phyloP scores from a whole-genome alignment of 1,284 basidiomycete genomes.

The Ceratobasidium sp. region DNA sequence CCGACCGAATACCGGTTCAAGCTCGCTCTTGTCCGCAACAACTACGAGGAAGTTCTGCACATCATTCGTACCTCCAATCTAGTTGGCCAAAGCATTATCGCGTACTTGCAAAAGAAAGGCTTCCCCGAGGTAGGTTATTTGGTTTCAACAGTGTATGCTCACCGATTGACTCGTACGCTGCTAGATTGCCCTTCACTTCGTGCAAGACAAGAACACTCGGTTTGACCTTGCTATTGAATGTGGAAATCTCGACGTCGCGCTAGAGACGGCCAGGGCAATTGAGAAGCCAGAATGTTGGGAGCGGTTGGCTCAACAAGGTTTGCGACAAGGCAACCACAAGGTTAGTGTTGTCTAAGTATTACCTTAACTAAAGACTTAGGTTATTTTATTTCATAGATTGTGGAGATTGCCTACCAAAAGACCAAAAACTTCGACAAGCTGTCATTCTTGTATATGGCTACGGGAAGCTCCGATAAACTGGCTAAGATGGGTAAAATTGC shows the following conservation, averaged over 20 bases:
- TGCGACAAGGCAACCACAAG: slow-evolving; percentile 98
- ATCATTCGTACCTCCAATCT: slow-evolving; percentile 97
- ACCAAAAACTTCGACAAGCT: slow-evolving; percentile 98
- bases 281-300: slow-evolving; percentile 95
- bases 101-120: slow-evolving; percentile 98
- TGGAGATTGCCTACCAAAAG: slow-evolving; percentile 98
- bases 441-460: slow-evolving; percentile 96
- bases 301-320: slow-evolving; percentile 91
- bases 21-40: slow-evolving; percentile 92
- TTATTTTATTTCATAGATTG: slow-evolving; percentile 71
- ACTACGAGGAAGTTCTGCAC: slow-evolving; percentile 97
- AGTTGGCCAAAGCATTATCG: slow-evolving; percentile 98
- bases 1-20: slow-evolving; percentile 99
- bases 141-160: slow-evolving; percentile 12
- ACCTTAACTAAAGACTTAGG: slow-evolving; percentile 4
- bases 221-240: slow-evolving; percentile 99
- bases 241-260: slow-evolving; percentile 95
- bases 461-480: slow-evolving; percentile 93
- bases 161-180: slow-evolving; percentile 26
- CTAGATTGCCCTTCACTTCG: slow-evolving; percentile 97
- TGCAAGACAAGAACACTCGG: slow-evolving; percentile 97
- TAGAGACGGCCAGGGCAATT: slow-evolving; percentile 92
- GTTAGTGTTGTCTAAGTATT: slow-evolving; percentile 58
- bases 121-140: slow-evolving; percentile 86
- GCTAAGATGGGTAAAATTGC: slow-evolving; percentile 99